Evolutionary conservation across 768 basidiomycete species (phyloP), one percentile per base, ranked within the genome.

Genomic region (Tulasnella sp.): DNA sequence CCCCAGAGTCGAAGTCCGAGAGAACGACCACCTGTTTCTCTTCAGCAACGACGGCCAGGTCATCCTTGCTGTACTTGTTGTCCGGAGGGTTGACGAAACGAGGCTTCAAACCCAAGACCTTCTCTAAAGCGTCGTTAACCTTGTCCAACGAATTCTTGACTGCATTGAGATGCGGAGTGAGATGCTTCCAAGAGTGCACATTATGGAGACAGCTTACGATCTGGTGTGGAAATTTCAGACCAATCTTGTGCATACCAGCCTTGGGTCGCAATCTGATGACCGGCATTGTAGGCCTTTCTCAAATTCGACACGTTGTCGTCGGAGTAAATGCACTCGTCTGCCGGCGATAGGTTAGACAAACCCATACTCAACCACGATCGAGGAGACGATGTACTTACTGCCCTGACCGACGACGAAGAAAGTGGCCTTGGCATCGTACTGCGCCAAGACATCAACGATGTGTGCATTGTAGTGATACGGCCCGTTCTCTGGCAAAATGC

Each of bases 1-100:
- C 59, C 14, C 57, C 59, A 6, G 59, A 59, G 41, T 59, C 59
- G 12, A 59, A 48, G 34, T 57, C 32, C 59, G 57, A 59, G 36
- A 48, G 27, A 37, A 59, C 59, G 41, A 59, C 27, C 21, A 31
- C n/a, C 29, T 59, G 59, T 6, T 42, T 42, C 17, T 27, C 21
- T 8, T 14, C 9, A 1, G 15, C 55, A 9, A 57, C 59, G 8
- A 59, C 41, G 2, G 12, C n/a, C 6, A 19, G 19, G 19, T 42
- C 23, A 3, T n/a, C 15, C 8, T 45, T 25, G 59, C 43, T 57
- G 29, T 15, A 59, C 14, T 32, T 25, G 23, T 57, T 57, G 31
- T 27, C 58, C 1, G 55, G 59, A 6, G 59, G 59, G 55, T 57
- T 57, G 35, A 59, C 31, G 53, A 59, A 57, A 17, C 35, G 35